phyloP scores from a whole-genome alignment of 2,329 filamentous ascomycete species.

The Talaromyces sp. region DNA sequence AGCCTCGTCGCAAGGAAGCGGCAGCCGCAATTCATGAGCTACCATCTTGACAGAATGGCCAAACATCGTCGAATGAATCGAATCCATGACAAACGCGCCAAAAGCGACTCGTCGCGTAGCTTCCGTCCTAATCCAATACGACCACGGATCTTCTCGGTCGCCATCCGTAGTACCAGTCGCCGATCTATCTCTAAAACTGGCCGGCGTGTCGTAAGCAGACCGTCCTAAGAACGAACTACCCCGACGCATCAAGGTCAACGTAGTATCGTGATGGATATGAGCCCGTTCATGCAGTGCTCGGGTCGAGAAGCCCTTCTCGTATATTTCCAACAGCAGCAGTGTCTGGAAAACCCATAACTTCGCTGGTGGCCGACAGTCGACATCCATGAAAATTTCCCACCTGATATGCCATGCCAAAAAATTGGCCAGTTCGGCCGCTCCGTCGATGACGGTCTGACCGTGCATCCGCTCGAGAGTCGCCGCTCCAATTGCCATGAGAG shows the following conservation, averaged over 20 bases:
- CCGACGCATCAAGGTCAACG: slow-evolving; percentile 89
- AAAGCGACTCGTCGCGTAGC: slow-evolving; percentile 86
- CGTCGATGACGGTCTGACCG: slow-evolving; percentile 67
- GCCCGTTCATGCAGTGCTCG: slow-evolving; percentile 87
- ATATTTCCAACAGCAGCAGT: slow-evolving; percentile 80
- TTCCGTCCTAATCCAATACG: slow-evolving; percentile 92
- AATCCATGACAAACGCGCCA: slow-evolving; percentile 91
- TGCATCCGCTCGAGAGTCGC: slow-evolving; percentile 83
- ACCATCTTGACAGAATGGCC: slow-evolving; percentile 97
- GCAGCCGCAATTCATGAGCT: slow-evolving; percentile 87
- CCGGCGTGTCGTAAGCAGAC: slow-evolving; percentile 78
- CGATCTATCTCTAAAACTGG: slow-evolving; percentile 61
- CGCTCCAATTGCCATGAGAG: slow-evolving; percentile 89
- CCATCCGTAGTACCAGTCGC: slow-evolving; percentile 55
- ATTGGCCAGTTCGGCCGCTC: slow-evolving; percentile 78
- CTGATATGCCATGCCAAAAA: slow-evolving; percentile 91
- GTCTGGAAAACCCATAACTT: slow-evolving; percentile 97
- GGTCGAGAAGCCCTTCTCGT: slow-evolving; percentile 98
- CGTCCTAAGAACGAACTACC: slow-evolving; percentile 87
- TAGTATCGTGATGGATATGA: slow-evolving; percentile 95
- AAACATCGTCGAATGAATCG: slow-evolving; percentile 96
- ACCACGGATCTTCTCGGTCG: slow-evolving; percentile 87
- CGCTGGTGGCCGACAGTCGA: slow-evolving; percentile 83
- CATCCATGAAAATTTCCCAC: slow-evolving; percentile 93
- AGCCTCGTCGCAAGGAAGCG: slow-evolving; percentile 86